Conservation (phyloP, 192 early-diverging fungal species). For the Mortierella alpina region DNA sequence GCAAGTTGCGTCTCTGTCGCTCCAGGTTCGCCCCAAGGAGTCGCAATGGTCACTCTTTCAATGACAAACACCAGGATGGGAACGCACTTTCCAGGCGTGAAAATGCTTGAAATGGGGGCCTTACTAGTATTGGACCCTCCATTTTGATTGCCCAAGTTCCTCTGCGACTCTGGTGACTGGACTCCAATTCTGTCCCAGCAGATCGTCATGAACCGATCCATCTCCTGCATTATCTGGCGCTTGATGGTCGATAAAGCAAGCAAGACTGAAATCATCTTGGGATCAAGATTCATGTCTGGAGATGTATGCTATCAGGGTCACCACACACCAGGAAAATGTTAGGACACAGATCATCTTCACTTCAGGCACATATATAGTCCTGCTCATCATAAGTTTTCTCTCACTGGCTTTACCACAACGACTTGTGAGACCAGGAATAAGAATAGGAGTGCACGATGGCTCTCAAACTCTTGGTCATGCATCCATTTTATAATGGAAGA, state of each 20-base stretch:
- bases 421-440: conserved; percentile 45
- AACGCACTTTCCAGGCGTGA: conserved; percentile 39
- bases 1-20: conserved; percentile 28
- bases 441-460: conserved; percentile 39
- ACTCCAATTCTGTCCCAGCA: conserved; percentile 51
- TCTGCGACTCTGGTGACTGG: conserved; percentile 8
- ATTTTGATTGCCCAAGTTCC: neutral
- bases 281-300: conserved; percentile 38
- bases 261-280: conserved; percentile 25
- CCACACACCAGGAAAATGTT: too few species aligned
- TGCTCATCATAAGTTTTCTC: neutral
- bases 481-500: conserved; percentile 40
- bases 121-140: neutral
- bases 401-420: conserved; percentile 22
- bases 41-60: conserved; percentile 22
- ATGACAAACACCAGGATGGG: conserved; percentile 47
- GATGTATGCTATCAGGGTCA: conserved; percentile 22
- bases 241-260: conserved; percentile 34
- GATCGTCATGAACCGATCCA: conserved; percentile 46
- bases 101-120: conserved; percentile 14
- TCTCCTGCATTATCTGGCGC: conserved; percentile 39
- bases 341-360: too few species aligned
- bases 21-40: conserved; percentile 32
- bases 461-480: conserved; percentile 45
- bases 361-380: neutral